A percentile compares a stretch with the other conserved stretches of the same genome.
Conservation (phyloP, 2,329 filamentous ascomycete species). For the Fusarium longipes region DNA sequence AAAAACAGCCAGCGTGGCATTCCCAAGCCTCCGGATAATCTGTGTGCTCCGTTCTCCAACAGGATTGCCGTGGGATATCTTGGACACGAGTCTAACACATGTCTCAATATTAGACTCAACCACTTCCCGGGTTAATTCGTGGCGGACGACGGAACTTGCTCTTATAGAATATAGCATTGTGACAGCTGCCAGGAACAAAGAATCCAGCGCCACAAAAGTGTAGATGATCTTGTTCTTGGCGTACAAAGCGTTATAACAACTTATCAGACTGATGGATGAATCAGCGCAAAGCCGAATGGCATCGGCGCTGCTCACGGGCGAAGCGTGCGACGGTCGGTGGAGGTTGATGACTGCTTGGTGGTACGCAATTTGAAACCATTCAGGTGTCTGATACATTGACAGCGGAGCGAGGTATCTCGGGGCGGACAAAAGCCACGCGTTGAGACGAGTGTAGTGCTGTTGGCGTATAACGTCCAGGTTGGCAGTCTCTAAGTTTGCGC, state of each 20-base stretch:
- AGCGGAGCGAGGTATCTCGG: slow-evolving; percentile 38
- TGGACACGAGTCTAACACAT: slow-evolving; percentile 30
- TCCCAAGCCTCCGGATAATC: slow-evolving; percentile 34
- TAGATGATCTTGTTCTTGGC: slow-evolving; percentile 43
- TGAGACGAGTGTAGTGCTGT: slow-evolving; percentile 38
- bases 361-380: slow-evolving; percentile 44
- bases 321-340: slow-evolving; percentile 39
- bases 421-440: slow-evolving; percentile 37
- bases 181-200: slow-evolving; percentile 39
- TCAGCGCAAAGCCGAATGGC: slow-evolving; percentile 40
- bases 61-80: slow-evolving; percentile 38
- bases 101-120: slow-evolving; percentile 41
- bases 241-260: slow-evolving; percentile 40
- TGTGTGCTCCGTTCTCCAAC: slow-evolving; percentile 38
- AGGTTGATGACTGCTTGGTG: slow-evolving; percentile 42
- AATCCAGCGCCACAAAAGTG: slow-evolving; percentile 37
- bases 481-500: slow-evolving; percentile 25
- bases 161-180: slow-evolving; percentile 39
- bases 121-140: slow-evolving; percentile 36
- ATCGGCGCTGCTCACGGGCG: slow-evolving; percentile 39
- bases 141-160: slow-evolving; percentile 27
- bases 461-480: slow-evolving; percentile 36
- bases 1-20: slow-evolving; percentile 38
- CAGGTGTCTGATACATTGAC: slow-evolving; percentile 42
- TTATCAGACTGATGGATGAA: slow-evolving; percentile 41